Base-by-base conservation (phyloP, 2,329 filamentous ascomycete species). In the Parastagonospora nodorum region DNA sequence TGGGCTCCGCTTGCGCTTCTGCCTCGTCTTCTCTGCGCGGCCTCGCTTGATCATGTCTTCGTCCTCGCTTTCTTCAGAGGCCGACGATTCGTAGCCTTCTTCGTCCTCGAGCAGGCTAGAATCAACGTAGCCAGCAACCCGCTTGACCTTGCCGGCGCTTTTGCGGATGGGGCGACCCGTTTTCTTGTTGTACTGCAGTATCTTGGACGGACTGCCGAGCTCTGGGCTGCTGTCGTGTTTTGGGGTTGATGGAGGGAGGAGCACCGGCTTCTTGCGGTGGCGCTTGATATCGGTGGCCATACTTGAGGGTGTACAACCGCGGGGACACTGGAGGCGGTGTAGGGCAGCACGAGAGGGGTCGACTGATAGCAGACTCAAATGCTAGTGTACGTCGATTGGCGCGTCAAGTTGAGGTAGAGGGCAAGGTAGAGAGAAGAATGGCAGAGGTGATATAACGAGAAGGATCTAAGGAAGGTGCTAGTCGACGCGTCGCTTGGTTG, bases 141-240 rank as follows among this genome's bases (percentile, higher is more conserved):
- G 57, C 43, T 65, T 64, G 48, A 68, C 70, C 42, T 63, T 67
- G 9, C 74, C 73, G n/a, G 73, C 72, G 30, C 63, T 71, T 30
- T 71, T 68, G 36, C 77, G 73, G n/a, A 78, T 71, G 6, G 77
- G 77, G 5, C 77, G 68, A 40, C 77, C 77, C 8, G 75, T 77
- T 46, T 62, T 50, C 39, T 68, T 58, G 58, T 76, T 77, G 66
- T 72, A 74, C 41, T 67, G 63, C 35, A 69, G 65, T 14, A 55
- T 54, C 37, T 52, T 63, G 7, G 61, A 59, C 4, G 64, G 59
- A 38, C 57, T 66, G 10, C 60, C 68, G 35, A 71, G 67, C 58
- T 72, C 69, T n/a, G 57, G 58, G 46, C 67, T 71, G 57, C 53
- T 60, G 14, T 45, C 43, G 33, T 42, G 50, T 15, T 43, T 45